A percentile compares a stretch with the other conserved stretches of the same genome.
phyloP scores from a whole-genome alignment of 306 rosid genomes.

The Prunus fruticosa region DNA sequence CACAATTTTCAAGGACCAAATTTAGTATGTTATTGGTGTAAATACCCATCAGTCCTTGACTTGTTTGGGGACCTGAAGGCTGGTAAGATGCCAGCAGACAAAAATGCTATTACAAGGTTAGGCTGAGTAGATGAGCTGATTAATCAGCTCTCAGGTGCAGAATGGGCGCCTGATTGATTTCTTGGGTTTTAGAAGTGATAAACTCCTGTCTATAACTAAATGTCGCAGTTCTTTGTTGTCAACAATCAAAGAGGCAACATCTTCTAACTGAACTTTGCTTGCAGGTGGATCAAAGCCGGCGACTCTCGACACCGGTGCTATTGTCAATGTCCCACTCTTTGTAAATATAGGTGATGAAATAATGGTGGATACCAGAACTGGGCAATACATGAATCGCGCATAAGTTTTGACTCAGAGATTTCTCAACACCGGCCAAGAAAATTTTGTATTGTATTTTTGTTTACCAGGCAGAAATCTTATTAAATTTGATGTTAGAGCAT shows the following conservation, averaged over 20 bases:
- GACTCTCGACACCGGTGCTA: slow-evolving; percentile 83
- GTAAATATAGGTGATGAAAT: slow-evolving; percentile 73
- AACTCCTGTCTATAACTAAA: background rate
- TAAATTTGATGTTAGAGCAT: slow-evolving; percentile 8
- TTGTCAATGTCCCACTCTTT: slow-evolving; percentile 83
- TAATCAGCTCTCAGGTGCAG: background rate
- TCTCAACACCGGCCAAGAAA: slow-evolving; percentile 5
- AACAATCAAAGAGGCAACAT: background rate
- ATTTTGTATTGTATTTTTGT: slow-evolving; percentile 7
- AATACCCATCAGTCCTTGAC: slow-evolving; percentile 16
- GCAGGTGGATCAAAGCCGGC: slow-evolving; percentile 97
- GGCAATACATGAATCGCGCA: slow-evolving; percentile 88
- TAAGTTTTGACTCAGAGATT: slow-evolving; percentile 37
- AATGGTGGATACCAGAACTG: slow-evolving; percentile 83
- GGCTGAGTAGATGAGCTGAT: background rate
- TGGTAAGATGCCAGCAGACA: background rate
- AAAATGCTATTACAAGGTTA: background rate
- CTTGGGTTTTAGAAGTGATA: background rate
- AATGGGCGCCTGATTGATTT: background rate
- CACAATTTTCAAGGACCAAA: slow-evolving; percentile 15
- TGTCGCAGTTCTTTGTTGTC: background rate
- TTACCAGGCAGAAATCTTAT: slow-evolving; percentile 11
- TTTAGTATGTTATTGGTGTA: background rate
- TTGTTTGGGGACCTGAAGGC: background rate
- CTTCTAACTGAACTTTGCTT: slow-evolving; percentile 19